Percentiles rank a stretch among this genome's conserved stretches.
Conservation (phyloP, 768 basidiomycete genomes). For the Tylopilus sp. region DNA sequence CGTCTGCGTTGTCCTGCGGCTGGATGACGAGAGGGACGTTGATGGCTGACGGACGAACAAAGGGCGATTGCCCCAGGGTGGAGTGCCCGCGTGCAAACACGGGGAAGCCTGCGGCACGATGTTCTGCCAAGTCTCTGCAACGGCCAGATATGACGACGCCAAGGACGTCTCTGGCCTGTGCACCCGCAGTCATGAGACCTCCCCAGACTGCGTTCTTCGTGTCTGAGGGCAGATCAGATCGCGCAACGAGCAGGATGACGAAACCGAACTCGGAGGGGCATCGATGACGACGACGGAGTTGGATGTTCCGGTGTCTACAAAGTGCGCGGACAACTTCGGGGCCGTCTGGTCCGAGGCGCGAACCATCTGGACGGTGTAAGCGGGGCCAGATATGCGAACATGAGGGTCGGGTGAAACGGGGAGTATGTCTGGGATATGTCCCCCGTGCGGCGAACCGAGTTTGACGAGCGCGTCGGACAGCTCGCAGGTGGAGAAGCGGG, state of each 20-base stretch:
- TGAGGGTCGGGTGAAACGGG: slow-evolving; percentile 40
- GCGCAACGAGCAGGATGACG: slow-evolving; percentile 8
- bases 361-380: slow-evolving; percentile 88
- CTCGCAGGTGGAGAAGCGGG: slow-evolving; percentile 70
- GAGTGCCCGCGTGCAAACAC: slow-evolving; percentile 82
- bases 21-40: slow-evolving; percentile 59
- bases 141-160: slow-evolving; percentile 84
- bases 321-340: slow-evolving; percentile 68
- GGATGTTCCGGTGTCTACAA: slow-evolving; percentile 72
- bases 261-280: slow-evolving; percentile 61
- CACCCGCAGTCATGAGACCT: slow-evolving; percentile 87
- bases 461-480: slow-evolving; percentile 88
- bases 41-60: slow-evolving; percentile 75
- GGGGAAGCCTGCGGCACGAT: slow-evolving; percentile 64
- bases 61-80: slow-evolving; percentile 82
- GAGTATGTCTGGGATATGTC: slow-evolving; percentile 76
- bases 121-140: slow-evolving; percentile 81
- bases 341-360: slow-evolving; percentile 50
- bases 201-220: slow-evolving; percentile 88
- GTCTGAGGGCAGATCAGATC: slow-evolving; percentile 36
- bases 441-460: slow-evolving; percentile 67
- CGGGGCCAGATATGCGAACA: slow-evolving; percentile 64
- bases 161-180: slow-evolving; percentile 60
- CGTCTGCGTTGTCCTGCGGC: slow-evolving; percentile 29
- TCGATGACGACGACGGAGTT: slow-evolving; percentile 72